Evolutionary conservation across 1,284 basidiomycete genomes (phyloP), one percentile per base, ranked within the genome.

Genomic region (Sutorius eximius): DNA sequence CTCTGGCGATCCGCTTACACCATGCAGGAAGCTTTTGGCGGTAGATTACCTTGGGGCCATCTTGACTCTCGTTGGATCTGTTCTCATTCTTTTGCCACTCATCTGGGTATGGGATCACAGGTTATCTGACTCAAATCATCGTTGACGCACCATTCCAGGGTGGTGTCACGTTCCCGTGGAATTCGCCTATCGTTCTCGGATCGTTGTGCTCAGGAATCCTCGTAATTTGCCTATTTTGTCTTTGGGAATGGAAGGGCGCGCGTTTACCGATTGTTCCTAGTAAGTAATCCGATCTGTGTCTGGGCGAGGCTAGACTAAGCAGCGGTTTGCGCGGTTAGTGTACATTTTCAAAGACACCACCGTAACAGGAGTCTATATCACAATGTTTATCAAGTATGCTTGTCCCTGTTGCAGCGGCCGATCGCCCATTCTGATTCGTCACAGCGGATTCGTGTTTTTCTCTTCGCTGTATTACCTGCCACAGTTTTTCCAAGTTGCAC

Each of bases 201-300:
- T 82, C 86, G 0, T 70, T 91, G 2, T 70, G 81, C 44, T 77
- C 82, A 0, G 86, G 88, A 0, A 59, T 83, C 12, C 59, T 81
- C 3, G 75, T 87, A 1, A 69, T 84, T 11, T 71, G 63, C 0
- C 52, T 87, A 1, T 92, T 91, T 67, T 80, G 87, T 48, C 49
- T 85, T 16, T 89, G 87, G 78, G 89, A 93, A 71, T 86, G 83
- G 78, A 86, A 82, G 64, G 75, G 84, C 1, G 85, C 87, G 1
- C 72, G 71, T 37, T 75, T 91, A 8, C 87, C 89, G 0, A 85
- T 88, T 46, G 77, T 89, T 2, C 86, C 86, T 7, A 83, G 85
- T 85, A 63, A 60, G 81, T 70, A 15, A n/a, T 43, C 33, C 15
- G 10, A 48, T 18, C 44, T 29, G 34, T 41, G 18, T 9, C 12